Conservation (phyloP, 2,329 filamentous ascomycete species). For the Penicillium sclerotigenum region DNA sequence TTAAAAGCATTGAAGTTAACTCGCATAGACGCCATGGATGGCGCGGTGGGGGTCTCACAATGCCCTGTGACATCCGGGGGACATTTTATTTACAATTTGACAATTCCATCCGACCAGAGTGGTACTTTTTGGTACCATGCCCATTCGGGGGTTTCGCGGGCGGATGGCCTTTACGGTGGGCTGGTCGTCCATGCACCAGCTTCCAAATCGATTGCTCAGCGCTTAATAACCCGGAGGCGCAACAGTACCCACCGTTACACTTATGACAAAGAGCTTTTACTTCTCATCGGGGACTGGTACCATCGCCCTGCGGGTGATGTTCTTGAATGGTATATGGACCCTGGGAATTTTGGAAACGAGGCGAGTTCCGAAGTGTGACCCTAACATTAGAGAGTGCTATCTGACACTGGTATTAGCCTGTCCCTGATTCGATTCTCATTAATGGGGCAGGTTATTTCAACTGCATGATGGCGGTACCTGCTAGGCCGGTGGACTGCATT, state of each 20-base stretch:
- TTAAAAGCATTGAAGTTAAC: neutral
- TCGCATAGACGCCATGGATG: constrained; percentile 58
- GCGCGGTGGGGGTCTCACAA: constrained; percentile 63
- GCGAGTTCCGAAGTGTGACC: constrained; percentile 19
- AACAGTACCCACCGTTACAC: constrained; percentile 13
- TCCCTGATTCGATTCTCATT: constrained; percentile 49
- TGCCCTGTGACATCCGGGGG: constrained; percentile 62
- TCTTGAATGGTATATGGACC: constrained; percentile 44
- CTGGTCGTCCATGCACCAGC: constrained; percentile 46
- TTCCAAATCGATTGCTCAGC: constrained; percentile 19
- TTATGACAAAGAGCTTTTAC: constrained; percentile 43
- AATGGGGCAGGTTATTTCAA: constrained; percentile 48
- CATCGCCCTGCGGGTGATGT: constrained; percentile 43
- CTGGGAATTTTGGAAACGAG: constrained; percentile 46
- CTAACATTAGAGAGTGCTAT: neutral
- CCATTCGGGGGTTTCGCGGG: constrained; percentile 43
- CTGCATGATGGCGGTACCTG: constrained; percentile 47
- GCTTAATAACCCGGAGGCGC: constrained; percentile 7
- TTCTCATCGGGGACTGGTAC: constrained; percentile 53
- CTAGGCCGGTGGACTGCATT: constrained; percentile 46
- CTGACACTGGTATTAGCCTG: constrained; percentile 35
- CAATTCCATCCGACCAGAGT: constrained; percentile 37
- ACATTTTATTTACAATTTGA: constrained; percentile 44
- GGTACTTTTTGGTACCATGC: constrained; percentile 53
- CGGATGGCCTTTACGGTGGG: constrained; percentile 50